These are phyloP conservation scores for Epichloe hybrida DNA, from an alignment of 2,329 filamentous ascomycete species.

Conservation along the genomic window DNA sequence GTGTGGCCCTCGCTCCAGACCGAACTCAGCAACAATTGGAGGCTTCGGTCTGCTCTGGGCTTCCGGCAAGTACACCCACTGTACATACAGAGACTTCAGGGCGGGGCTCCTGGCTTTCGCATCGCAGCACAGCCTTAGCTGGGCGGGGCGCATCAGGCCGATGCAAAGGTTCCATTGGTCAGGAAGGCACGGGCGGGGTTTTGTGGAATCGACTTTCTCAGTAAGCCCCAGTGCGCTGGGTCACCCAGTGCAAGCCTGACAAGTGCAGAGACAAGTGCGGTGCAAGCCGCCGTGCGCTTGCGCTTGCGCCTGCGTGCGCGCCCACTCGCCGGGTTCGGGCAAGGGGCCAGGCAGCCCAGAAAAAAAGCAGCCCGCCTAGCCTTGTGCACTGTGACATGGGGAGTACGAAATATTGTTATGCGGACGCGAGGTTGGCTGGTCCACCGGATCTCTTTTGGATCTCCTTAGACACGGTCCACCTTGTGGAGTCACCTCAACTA, in stretches of 20 bases:
- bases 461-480: too few relatives aligned
- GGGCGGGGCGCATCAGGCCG: slow-evolving; percentile 12
- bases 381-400: not conserved
- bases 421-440: not conserved
- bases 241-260: not conserved
- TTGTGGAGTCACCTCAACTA: too few relatives aligned
- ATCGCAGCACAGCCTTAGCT: slow-evolving; percentile 8
- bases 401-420: not conserved
- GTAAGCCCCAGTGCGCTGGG: not conserved
- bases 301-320: too few relatives aligned
- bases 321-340: too few relatives aligned
- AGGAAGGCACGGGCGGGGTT: not conserved
- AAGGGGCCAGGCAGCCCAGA: too few relatives aligned
- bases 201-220: not conserved
- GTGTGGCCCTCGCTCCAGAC: slow-evolving; percentile 2
- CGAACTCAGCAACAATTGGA: not conserved
- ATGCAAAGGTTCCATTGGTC: not conserved
- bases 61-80: too few relatives aligned
- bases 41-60: slow-evolving; percentile 1
- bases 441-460: too few relatives aligned
- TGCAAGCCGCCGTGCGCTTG: too few relatives aligned
- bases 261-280: too few relatives aligned
- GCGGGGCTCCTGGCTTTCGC: slow-evolving; percentile 5
- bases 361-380: not conserved
- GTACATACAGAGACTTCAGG: not conserved